Evolutionary conservation across 352 stramenopile genomes (phyloP).

Genomic region (Stramenopiles sp.): DNA sequence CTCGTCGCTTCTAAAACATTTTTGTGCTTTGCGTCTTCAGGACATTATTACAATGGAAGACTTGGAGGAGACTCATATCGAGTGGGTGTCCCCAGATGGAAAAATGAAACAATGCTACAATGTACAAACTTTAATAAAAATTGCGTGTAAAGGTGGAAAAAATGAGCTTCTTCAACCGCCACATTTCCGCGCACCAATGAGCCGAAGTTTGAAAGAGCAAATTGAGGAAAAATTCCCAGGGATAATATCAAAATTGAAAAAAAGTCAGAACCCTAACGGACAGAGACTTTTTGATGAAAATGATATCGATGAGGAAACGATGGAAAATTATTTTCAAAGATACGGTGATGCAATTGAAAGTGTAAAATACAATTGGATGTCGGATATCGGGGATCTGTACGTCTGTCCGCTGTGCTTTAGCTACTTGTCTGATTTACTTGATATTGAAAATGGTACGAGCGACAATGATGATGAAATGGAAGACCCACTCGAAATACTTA

Average conservation of each 20-base stretch:
- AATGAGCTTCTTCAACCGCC: neutral
- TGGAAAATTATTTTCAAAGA: neutral
- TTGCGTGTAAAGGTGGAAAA: neutral
- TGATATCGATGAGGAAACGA: neutral
- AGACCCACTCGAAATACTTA: neutral
- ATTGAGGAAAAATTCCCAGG: neutral
- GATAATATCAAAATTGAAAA: neutral
- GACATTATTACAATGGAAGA: neutral
- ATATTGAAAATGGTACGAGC: neutral
- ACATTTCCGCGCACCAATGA: neutral
- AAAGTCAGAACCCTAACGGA: neutral
- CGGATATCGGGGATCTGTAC: neutral
- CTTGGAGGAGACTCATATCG: neutral
- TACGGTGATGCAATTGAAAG: neutral
- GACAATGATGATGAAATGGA: neutral
- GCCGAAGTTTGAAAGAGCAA: neutral
- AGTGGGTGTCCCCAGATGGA: neutral
- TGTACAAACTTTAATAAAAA: neutral
- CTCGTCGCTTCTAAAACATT: no score
- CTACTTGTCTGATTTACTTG: neutral
- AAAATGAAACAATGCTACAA: neutral
- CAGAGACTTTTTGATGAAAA: neutral
- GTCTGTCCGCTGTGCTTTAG: neutral
- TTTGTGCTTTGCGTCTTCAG: no score
- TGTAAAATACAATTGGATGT: neutral